A percentile compares a stretch with the other conserved stretches of the same genome.
Evolutionary conservation across 768 basidiomycete species (phyloP).

Genomic region (Russula earlei): DNA sequence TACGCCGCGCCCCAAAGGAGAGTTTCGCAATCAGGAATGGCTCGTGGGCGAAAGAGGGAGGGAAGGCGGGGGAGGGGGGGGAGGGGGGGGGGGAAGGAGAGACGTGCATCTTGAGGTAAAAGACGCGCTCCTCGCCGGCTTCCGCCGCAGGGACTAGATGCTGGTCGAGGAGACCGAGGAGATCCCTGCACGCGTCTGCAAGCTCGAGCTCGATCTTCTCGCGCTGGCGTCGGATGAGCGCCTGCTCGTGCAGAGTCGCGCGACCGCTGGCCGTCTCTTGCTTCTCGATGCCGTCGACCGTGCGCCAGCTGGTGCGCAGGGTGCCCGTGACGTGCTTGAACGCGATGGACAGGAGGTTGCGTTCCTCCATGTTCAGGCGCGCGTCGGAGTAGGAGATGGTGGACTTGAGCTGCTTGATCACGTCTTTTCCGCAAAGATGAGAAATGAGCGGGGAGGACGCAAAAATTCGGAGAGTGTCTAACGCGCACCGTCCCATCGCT

Average conservation of each 20-base stretch:
- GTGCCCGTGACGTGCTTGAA: conserved; percentile 86
- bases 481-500: conserved; percentile 71
- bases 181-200: conserved; percentile 68
- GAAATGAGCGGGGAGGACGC: not conserved
- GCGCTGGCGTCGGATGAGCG: conserved; percentile 63
- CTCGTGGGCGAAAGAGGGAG: no score
- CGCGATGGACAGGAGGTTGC: conserved; percentile 82
- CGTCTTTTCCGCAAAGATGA: conserved; percentile 36
- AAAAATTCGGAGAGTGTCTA: not conserved
- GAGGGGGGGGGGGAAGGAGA: not conserved
- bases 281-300: conserved; percentile 67
- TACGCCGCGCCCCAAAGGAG: no score
- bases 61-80: no score
- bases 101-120: conserved; percentile 80
- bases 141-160: conserved; percentile 49
- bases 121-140: conserved; percentile 75
- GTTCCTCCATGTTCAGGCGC: conserved; percentile 72
- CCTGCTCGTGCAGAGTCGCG: conserved; percentile 44
- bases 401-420: conserved; percentile 68
- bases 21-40: no score
- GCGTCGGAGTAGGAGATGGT: conserved; percentile 60
- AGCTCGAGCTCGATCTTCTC: conserved; percentile 71
- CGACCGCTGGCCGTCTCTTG: conserved; percentile 39
- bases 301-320: conserved; percentile 78
- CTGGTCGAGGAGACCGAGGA: conserved; percentile 59